Evolutionary conservation across 441 rosid species (phyloP), one percentile per base, ranked within the genome.

Genomic region (Jatropha podagrica): DNA sequence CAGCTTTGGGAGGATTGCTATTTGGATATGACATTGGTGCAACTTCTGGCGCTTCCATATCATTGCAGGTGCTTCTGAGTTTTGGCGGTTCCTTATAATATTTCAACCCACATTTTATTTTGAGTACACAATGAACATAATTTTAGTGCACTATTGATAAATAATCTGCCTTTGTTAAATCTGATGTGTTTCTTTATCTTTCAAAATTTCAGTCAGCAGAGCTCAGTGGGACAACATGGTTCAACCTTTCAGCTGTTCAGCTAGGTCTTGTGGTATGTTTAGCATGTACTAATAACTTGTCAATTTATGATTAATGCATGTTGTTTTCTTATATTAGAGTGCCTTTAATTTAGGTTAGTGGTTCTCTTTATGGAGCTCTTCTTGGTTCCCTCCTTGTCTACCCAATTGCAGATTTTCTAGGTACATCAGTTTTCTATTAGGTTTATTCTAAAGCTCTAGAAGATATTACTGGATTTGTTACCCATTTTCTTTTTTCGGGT

Each of bases 21-120:
- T 93, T 95, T 72, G 99, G 99, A 32, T 93, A 95, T 81, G 99
- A 95, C 84, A 95, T 95, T 78, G 99, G 98, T 67, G 99, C 99
- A 62, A 95, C 97, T 55, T 93, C 97, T 18, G 98, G 99, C 69
- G 98, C 98, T 74, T 72, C 97, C 38, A 68, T 95, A 84, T 93
- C 97, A 14, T 80, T 93, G 82, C 97, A 95, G 99, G 97, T 92
- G 63, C 74, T 69, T 55, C 56, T 54, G 27, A 48, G 11, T n/a
- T 73, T 51, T 42, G 71, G 12, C 68, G 73, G 46, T 68, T 76
- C 44, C 52, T 51, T 32, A 48, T 65, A 48, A 18, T 71, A 49
- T 69, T 65, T 8, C 59, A 8, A 0, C n/a, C 37, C 51, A 51
- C 63, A 17, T 58, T 46, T 58, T 41, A 40, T 65, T 71, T 68